Evolutionary conservation across 1,284 basidiomycete species (phyloP), one percentile per base, ranked within the genome.

Genomic region (Veloboletus limbatus): DNA sequence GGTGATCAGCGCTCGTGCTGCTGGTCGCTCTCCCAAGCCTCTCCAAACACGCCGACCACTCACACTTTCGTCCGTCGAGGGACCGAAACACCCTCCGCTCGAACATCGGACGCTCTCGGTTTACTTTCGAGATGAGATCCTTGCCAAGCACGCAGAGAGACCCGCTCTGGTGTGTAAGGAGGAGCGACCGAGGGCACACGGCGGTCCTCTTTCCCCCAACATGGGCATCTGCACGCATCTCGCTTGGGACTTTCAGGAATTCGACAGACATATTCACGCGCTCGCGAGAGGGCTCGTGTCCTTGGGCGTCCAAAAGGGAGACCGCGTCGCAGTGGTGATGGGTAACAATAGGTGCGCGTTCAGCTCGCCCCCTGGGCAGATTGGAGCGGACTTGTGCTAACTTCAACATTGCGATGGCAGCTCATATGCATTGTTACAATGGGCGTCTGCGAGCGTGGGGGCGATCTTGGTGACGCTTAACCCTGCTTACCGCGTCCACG

Each of bases 391-490:
- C 16, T 32, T 17, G n/a, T 4, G 34, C 16, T 35, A 4, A 17
- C 14, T 22, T 17, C 8, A 20, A 22, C 10, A 5, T 7, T 16
- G 3, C 30, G 41, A 17, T 32, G 16, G 10, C 51, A 91, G 88
- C 55, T 75, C 85, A 13, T 92, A 92, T 62, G 88, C 85, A 2
- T 74, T 79, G 66, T 65, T 92, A 26, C 90, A 92, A 58, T 91
- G 89, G 88, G 89, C 89, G 7, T 85, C 82, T 54, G 85, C 88
- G 21, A 79, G 79, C 45, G 76, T 91, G 38, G 90, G 90, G 17
- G 88, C 87, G 7, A 82, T 92, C 36, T 66, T 92, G 22, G 87
- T 88, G 10, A 91, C 88, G 3, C 72, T 92, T 36, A 92, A 92
- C 56, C 90, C 89, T 7, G 86, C 90, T 0, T 92, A 91, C 60